A percentile compares a stretch with the other conserved stretches of the same genome.
Conservation (phyloP, 257 asterid genomes). For the Sherardia arvensis region DNA sequence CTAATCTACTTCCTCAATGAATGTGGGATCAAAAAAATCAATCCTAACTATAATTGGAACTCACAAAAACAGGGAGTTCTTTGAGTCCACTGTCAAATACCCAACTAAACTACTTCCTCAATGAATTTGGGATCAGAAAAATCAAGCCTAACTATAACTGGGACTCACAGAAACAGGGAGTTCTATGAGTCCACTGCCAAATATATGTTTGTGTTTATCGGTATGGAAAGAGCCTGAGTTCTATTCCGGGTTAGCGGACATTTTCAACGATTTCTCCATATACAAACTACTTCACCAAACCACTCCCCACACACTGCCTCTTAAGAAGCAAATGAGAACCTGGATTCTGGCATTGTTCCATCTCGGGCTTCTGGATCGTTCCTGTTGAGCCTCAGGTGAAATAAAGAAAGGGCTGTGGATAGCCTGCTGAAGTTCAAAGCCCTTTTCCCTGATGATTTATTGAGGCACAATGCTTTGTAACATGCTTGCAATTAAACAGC, state of each 20-base stretch:
- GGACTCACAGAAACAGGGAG: constrained; percentile 76
- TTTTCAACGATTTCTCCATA: constrained; percentile 89
- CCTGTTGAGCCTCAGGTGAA: no score
- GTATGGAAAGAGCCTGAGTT: constrained; percentile 77
- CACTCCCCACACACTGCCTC: constrained; percentile 79
- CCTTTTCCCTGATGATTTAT: no score
- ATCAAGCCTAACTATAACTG: constrained; percentile 26
- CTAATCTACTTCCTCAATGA: neutral
- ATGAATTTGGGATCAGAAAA: neutral
- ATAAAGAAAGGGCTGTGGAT: no score
- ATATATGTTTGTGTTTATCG: constrained; percentile 70
- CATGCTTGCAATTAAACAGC: no score
- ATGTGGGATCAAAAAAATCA: no score
- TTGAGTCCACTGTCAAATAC: no score
- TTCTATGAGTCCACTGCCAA: constrained; percentile 91
- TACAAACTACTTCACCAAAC: constrained; percentile 77
- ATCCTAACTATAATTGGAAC: neutral
- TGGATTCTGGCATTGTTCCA: no score
- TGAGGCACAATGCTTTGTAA: no score
- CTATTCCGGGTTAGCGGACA: no score
- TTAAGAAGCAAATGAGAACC: constrained; percentile 57
- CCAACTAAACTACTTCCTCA: neutral
- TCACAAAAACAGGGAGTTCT: no score
- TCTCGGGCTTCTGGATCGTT: no score
- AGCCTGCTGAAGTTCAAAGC: no score